phyloP scores from a whole-genome alignment of 768 basidiomycete genomes.

The Leccinum imitatum region DNA sequence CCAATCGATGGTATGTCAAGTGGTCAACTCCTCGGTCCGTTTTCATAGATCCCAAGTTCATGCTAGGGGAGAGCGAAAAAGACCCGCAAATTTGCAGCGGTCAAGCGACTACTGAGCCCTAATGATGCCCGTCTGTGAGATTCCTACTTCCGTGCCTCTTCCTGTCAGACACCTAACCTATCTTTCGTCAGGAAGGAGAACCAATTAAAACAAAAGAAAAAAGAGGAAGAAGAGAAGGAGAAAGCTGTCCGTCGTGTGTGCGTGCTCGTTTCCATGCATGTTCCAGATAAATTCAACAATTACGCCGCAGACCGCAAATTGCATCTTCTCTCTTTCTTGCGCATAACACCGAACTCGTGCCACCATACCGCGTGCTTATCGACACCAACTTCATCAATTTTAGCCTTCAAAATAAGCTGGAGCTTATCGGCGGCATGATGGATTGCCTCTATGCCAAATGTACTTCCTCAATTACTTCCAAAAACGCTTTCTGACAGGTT shows the following conservation, averaged over 20 bases:
- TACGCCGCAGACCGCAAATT: slow-evolving; percentile 61
- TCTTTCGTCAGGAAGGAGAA: slow-evolving; percentile 77
- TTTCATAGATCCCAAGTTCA: not conserved
- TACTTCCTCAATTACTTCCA: slow-evolving; percentile 35
- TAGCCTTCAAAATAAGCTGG: slow-evolving; percentile 95
- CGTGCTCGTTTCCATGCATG: slow-evolving; percentile 31
- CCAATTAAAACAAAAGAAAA: slow-evolving; percentile 84
- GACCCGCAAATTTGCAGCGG: slow-evolving; percentile 90
- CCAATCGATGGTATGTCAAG: slow-evolving; percentile 20
- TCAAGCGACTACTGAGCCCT: slow-evolving; percentile 92
- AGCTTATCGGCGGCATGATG: slow-evolving; percentile 98
- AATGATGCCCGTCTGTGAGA: slow-evolving; percentile 89
- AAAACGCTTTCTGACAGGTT: slow-evolving; percentile 5
- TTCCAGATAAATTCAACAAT: not conserved
- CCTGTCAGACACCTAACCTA: not conserved
- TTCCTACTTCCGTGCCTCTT: not conserved
- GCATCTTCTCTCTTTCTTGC: slow-evolving; percentile 93
- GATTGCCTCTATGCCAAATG: slow-evolving; percentile 98
- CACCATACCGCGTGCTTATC: slow-evolving; percentile 95
- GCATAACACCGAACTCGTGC: slow-evolving; percentile 94
- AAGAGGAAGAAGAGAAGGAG: slow-evolving; percentile 76
- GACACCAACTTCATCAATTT: slow-evolving; percentile 99
- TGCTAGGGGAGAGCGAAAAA: slow-evolving; percentile 85
- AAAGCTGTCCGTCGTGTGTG: slow-evolving; percentile 79
- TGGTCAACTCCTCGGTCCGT: too few relatives aligned